Evolutionary conservation across 2,329 filamentous ascomycete genomes (phyloP), one percentile per base, ranked within the genome.

Genomic region (Xylariaceae sp.): DNA sequence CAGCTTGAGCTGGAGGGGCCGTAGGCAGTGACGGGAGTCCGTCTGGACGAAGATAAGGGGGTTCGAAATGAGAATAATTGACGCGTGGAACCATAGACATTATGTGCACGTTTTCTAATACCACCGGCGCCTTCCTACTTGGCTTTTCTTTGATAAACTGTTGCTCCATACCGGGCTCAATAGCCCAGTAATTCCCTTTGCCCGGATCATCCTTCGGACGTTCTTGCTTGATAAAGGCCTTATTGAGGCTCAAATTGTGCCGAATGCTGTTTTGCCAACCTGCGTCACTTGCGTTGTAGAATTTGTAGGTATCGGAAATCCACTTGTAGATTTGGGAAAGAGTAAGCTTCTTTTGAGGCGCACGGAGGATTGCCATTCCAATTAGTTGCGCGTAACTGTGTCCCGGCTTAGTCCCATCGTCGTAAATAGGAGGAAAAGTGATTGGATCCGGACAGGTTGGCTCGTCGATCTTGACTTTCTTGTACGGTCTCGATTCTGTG

Each of bases 191-290:
- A 71, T 96, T 92, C 41, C 94, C 94, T 73, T 97, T 97, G 64
- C 94, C 94, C 2, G 92, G 92, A 66, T 97, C 94, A 68, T 96
- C 92, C 77, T 97, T 97, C 53, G 92, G 91, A 55, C 94, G 83
- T 71, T 96, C 92, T 67, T 95, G 88, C 74, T 97, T 97, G 69
- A 92, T 85, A 67, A 97, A 97, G 44, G 89, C 89, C 74, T 97
- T 97, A 78, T 96, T 95, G 42, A 99, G 78, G 67, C 92, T 96
- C 32, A 99, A 83, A 64, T 99, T 99, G 72, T 99, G 94, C 32
- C 94, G 88, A 70, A 99, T 99, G 75, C 94, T 97, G 72, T 99
- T 99, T 72, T 97, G 92, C 94, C 94, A 99, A 59, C 94, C 92
- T 10, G 88, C 85, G 65, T 96, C 91, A 52, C 86, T 82, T 41